Evolutionary conservation across 2,329 filamentous ascomycete species (phyloP).

Genomic region (Triangularia setosa): DNA sequence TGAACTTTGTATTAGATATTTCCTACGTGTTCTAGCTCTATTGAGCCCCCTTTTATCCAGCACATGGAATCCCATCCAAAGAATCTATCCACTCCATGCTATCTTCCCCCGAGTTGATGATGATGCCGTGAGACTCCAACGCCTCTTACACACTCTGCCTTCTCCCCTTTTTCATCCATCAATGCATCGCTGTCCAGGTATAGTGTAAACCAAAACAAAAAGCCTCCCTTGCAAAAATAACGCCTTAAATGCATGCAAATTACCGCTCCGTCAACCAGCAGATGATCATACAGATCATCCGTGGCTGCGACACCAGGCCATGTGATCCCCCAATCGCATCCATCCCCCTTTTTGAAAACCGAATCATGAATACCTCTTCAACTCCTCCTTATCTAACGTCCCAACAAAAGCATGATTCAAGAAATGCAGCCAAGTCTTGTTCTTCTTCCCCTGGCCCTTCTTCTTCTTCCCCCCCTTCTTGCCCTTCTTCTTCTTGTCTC

Average conservation of each 20-base stretch:
- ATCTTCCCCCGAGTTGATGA: neutral
- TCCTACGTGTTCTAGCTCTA: neutral
- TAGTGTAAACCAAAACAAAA: neutral
- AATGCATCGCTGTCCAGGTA: neutral
- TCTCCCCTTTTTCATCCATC: neutral
- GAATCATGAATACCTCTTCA: conserved; percentile 41
- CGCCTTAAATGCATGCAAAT: neutral
- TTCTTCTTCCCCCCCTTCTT: conserved; percentile 48
- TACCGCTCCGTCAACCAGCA: neutral
- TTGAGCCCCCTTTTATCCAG: neutral
- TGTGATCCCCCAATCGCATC: too few relatives aligned
- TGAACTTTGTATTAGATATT: neutral
- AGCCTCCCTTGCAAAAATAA: neutral
- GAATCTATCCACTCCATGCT: neutral
- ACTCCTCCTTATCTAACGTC: conserved; percentile 62
- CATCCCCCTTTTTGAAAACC: neutral
- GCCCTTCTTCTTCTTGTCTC: conserved; percentile 38
- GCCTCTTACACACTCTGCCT: neutral
- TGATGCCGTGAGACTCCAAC: neutral
- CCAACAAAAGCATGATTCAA: conserved; percentile 75
- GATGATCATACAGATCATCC: neutral
- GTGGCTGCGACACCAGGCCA: too few relatives aligned
- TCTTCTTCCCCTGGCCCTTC: conserved; percentile 52
- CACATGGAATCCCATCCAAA: neutral
- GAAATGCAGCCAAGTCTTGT: conserved; percentile 75